Percentiles rank a stretch among this genome's conserved stretches.
These are phyloP conservation scores for Cinnamomum chago DNA, from an alignment of 164 flowering plant genomes.

Conservation along the genomic window DNA sequence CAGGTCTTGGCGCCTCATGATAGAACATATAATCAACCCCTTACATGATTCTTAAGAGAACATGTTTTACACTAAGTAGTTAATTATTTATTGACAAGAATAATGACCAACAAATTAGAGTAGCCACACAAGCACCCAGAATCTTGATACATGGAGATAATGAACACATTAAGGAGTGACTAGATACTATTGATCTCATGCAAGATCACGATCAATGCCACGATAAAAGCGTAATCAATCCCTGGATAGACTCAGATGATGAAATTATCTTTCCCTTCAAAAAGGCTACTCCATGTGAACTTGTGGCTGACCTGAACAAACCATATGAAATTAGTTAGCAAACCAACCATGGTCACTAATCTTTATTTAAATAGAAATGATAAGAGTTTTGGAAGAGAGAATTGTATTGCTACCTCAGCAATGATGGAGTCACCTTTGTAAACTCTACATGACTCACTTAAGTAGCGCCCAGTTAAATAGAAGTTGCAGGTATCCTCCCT, in stretches of 20 bases:
- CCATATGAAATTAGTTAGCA: neutral
- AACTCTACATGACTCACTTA: neutral
- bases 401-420: neutral
- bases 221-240: neutral
- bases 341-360: neutral
- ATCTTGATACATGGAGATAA: too few species aligned
- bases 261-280: neutral
- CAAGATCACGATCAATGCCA: neutral
- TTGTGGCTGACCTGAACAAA: neutral
- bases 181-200: neutral
- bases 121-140: too few species aligned
- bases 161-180: too few species aligned
- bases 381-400: neutral
- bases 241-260: neutral
- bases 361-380: neutral
- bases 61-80: too few species aligned
- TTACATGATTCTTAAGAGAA: too few species aligned
- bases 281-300: neutral
- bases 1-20: too few species aligned
- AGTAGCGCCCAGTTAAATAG: neutral
- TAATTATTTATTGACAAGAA: too few species aligned
- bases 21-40: too few species aligned
- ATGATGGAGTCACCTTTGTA: neutral
- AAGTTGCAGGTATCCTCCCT: neutral
- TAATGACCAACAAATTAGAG: too few species aligned